Evolutionary conservation across 2,329 filamentous ascomycete genomes (phyloP), one percentile per base, ranked within the genome.

Genomic region (Xylaria hypoxylon): DNA sequence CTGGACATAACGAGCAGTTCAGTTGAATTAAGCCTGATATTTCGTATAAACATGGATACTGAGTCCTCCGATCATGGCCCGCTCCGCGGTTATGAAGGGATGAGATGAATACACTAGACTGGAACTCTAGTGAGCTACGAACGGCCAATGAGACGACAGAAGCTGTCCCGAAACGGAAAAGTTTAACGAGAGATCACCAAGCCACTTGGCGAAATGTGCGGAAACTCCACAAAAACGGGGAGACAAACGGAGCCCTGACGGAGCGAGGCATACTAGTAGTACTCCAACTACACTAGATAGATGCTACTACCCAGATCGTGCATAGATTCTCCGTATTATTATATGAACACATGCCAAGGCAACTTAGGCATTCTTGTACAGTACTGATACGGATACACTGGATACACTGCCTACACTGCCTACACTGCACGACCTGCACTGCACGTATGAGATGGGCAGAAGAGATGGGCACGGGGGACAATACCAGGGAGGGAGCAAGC

Each of bases 231-330:
- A 61, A 48, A 64, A 58, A 62, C 22, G 50, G 61, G 50, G 50
- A 53, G 47, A 19, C 26, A 33, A 22, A 15, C 15, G 17, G 31
- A n/a, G n/a, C 28, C n/a, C n/a, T n/a, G n/a, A n/a, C 17, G 33
- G 51, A 56, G 58, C 58, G 47, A 65, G 63, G 63, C 63, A 58
- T 24, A 65, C 63, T 62, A 65, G 63, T 58, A 58, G 53, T 24
- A 65, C 63, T 62, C 58, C 33, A 40, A 50, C 17, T 65, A n/a
- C n/a, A n/a, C n/a, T n/a, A n/a, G n/a, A n/a, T n/a, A 35, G 45
- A 24, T 17, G 10, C 45, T 38, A 15, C 31, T 38, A 22, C 31
- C 58, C 45, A 56, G 50, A 61, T 56, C 40, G 15, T 57, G 51
- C 56, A 59, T 53, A 31, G 38, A 45, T 28, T 57, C 51, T 48